Conservation (phyloP, 495 filamentous ascomycete genomes). For the Lepidopterella palustris region DNA sequence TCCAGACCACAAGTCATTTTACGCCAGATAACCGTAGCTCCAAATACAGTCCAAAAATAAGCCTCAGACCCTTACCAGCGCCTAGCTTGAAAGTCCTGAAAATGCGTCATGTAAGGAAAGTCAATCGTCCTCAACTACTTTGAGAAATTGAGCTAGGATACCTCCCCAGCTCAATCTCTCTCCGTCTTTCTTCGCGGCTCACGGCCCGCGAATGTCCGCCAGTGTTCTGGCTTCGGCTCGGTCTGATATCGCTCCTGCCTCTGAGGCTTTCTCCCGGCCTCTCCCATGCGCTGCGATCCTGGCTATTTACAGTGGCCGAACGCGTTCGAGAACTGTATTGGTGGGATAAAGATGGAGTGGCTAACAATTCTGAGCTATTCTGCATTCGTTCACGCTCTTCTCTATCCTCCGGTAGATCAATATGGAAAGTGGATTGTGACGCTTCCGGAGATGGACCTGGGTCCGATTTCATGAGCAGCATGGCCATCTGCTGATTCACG, state of each 20-base stretch:
- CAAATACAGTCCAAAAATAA: too few species aligned
- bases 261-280: slow-evolving; percentile 21
- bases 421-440: slow-evolving; percentile 27
- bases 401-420: slow-evolving; percentile 26
- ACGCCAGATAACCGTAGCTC: too few species aligned
- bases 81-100: background rate
- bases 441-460: slow-evolving; percentile 22
- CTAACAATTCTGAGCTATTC: slow-evolving; percentile 20
- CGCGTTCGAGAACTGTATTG: slow-evolving; percentile 7
- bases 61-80: background rate
- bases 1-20: too few species aligned
- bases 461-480: slow-evolving; percentile 29
- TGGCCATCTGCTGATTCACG: slow-evolving; percentile 36
- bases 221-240: slow-evolving; percentile 3
- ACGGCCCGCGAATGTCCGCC: slow-evolving; percentile 19
- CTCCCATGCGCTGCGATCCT: slow-evolving; percentile 17
- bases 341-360: slow-evolving; percentile 9
- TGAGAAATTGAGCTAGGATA: background rate
- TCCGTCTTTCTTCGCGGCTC: slow-evolving; percentile 31
- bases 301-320: slow-evolving; percentile 6
- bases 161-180: slow-evolving; percentile 32
- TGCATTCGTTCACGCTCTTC: slow-evolving; percentile 22
- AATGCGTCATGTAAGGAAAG: background rate
- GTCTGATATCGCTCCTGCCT: slow-evolving; percentile 20
- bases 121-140: background rate